Evolutionary conservation across 1,284 basidiomycete genomes (phyloP).

Genomic region (Clitocybe nebularis): DNA sequence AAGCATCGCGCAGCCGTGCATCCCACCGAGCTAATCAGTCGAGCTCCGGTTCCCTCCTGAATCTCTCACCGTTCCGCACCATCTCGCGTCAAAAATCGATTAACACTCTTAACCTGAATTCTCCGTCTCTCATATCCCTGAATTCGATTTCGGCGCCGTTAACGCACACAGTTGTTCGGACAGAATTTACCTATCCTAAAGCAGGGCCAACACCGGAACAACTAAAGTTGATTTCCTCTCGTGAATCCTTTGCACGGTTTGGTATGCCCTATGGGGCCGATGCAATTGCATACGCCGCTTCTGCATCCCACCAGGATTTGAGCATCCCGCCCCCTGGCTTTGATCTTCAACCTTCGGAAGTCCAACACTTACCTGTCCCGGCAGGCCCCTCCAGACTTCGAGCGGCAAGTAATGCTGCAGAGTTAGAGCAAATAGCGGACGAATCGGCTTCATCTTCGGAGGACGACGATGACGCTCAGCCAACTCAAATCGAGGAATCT

Average conservation of each 20-base stretch:
- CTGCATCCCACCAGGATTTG: conserved; percentile 31
- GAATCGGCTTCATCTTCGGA: conserved; percentile 1
- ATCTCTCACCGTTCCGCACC: conserved; percentile 33
- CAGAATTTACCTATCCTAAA: conserved; percentile 49
- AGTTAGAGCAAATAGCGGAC: conserved; percentile 6
- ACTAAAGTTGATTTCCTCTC: conserved; percentile 44
- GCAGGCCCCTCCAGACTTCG: conserved; percentile 23
- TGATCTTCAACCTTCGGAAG: conserved; percentile 17
- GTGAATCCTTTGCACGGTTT: conserved; percentile 44
- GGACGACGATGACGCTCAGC: not conserved
- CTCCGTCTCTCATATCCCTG: conserved; percentile 45
- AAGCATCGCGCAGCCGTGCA: conserved; percentile 21
- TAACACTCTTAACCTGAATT: conserved; percentile 33
- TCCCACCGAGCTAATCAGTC: conserved; percentile 24
- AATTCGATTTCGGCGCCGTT: conserved; percentile 50
- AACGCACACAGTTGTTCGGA: conserved; percentile 45
- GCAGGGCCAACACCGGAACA: conserved; percentile 50
- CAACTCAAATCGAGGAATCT: too few species aligned
- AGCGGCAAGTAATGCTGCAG: conserved; percentile 19
- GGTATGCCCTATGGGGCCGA: conserved; percentile 50
- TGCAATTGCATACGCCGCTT: conserved; percentile 44
- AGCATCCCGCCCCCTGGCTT: conserved; percentile 37
- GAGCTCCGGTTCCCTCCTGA: conserved; percentile 23
- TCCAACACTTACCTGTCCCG: conserved; percentile 5
- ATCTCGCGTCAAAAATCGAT: conserved; percentile 38